A percentile compares a stretch with the other conserved stretches of the same genome.
Evolutionary conservation across 176 grass and related monocot genomes (phyloP).

Genomic region (Tuctoria greenei): DNA sequence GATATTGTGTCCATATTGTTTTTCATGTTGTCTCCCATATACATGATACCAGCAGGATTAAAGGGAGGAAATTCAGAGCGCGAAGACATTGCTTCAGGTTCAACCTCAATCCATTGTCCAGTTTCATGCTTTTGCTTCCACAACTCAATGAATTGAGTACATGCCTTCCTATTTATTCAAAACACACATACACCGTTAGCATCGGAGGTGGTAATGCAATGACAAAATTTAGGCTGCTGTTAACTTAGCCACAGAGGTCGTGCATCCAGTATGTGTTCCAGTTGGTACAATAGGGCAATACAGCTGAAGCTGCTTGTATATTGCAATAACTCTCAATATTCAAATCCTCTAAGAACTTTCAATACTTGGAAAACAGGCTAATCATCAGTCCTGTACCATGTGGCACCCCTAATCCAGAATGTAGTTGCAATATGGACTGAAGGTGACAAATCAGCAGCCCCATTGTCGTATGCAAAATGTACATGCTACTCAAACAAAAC

Average conservation of each 20-base stretch:
- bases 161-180: constrained; percentile 71
- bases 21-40: constrained; percentile 65
- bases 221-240: not conserved
- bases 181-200: constrained; percentile 5
- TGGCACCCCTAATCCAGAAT: not conserved
- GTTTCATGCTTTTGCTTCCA: constrained; percentile 99
- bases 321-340: constrained; percentile 8
- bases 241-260: constrained; percentile 5
- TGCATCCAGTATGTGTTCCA: constrained; percentile 2
- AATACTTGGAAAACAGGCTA: not conserved
- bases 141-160: constrained; percentile 73
- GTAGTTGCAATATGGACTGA: not conserved
- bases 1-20: constrained; percentile 58
- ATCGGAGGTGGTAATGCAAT: not conserved
- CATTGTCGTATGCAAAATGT: not conserved
- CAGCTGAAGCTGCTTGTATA: not conserved
- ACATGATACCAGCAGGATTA: constrained; percentile 72
- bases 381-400: not conserved
- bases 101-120: constrained; percentile 96
- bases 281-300: not conserved
- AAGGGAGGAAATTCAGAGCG: constrained; percentile 85
- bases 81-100: constrained; percentile 74
- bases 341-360: not conserved
- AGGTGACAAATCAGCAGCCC: constrained; percentile 3
- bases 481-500: not conserved